Percentiles rank a stretch among this genome's conserved stretches.
Evolutionary conservation across 768 basidiomycete species (phyloP).

Genomic region (Suillus bovinus): DNA sequence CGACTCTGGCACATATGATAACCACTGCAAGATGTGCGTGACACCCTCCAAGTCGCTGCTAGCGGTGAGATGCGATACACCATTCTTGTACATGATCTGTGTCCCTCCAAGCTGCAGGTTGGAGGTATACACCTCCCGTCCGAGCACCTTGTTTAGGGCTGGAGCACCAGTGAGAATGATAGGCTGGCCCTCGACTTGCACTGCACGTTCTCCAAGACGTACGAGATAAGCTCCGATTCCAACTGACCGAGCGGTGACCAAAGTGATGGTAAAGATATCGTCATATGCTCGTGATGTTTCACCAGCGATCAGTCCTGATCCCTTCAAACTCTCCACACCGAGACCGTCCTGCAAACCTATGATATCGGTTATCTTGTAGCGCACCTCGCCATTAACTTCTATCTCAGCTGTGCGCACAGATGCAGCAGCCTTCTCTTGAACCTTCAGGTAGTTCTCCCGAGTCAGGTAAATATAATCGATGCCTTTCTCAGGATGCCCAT

Average conservation of each 20-base stretch:
- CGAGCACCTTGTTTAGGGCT: constrained; percentile 97
- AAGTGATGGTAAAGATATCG: constrained; percentile 99
- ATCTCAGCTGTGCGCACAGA: constrained; percentile 83
- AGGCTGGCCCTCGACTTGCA: constrained; percentile 98
- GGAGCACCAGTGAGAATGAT: constrained; percentile 98
- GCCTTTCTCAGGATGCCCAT: constrained; percentile 86
- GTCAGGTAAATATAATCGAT: constrained; percentile 96
- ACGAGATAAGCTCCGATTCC: constrained; percentile 99
- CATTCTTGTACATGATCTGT: constrained; percentile 99
- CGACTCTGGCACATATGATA: constrained; percentile 88
- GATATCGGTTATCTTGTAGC: constrained; percentile 94
- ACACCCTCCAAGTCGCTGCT: constrained; percentile 95
- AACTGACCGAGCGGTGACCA: constrained; percentile 97
- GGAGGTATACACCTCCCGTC: constrained; percentile 98
- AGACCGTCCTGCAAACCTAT: constrained; percentile 97
- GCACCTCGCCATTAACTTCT: constrained; percentile 81
- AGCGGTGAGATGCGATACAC: constrained; percentile 95
- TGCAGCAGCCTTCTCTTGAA: constrained; percentile 81
- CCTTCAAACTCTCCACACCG: constrained; percentile 93
- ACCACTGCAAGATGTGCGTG: constrained; percentile 90
- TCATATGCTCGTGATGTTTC: constrained; percentile 99
- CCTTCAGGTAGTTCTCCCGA: constrained; percentile 83
- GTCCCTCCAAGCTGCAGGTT: constrained; percentile 98
- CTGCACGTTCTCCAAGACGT: constrained; percentile 94
- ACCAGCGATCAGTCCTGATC: constrained; percentile 97